Percentiles rank a stretch among this genome's conserved stretches.
phyloP scores from a whole-genome alignment of 2,329 filamentous ascomycete species.

The Ophiognomonia clavigignenti-juglandacearum region DNA sequence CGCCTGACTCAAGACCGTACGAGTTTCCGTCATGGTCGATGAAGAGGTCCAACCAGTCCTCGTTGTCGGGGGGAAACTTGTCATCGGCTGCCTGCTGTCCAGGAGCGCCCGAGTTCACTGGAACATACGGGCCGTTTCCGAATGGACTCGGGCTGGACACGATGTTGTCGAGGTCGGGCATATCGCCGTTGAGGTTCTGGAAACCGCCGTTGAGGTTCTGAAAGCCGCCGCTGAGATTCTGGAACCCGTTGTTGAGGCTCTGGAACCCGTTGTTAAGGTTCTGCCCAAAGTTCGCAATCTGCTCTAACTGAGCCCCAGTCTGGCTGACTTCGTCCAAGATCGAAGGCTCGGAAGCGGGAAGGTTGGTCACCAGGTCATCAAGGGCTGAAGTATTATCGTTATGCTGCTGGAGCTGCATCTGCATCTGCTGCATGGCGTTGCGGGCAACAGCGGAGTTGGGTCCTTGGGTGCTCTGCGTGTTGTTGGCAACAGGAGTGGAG shows the following conservation, averaged over 20 bases:
- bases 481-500: too few relatives aligned
- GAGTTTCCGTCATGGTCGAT: conserved; percentile 34
- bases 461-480: too few relatives aligned
- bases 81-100: too few relatives aligned
- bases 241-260: conserved; percentile 53
- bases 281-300: too few relatives aligned
- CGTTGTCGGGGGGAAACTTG: conserved; percentile 42
- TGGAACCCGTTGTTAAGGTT: not conserved
- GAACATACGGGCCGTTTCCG: too few relatives aligned
- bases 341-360: conserved; percentile 3
- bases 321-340: not conserved
- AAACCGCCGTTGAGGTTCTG: conserved; percentile 24
- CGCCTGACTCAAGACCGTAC: too few relatives aligned
- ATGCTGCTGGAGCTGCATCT: too few relatives aligned
- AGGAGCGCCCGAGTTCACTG: too few relatives aligned
- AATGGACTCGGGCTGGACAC: too few relatives aligned
- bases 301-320: too few relatives aligned
- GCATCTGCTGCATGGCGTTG: too few relatives aligned
- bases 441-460: too few relatives aligned
- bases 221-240: conserved; percentile 49
- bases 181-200: conserved; percentile 19
- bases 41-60: conserved; percentile 43
- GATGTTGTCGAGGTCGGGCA: conserved; percentile 4
- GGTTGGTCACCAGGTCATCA: conserved; percentile 69
- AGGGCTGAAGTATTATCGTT: conserved; percentile 56